Base-by-base conservation (phyloP, 306 rosid species). In the Glycine tomentella region DNA sequence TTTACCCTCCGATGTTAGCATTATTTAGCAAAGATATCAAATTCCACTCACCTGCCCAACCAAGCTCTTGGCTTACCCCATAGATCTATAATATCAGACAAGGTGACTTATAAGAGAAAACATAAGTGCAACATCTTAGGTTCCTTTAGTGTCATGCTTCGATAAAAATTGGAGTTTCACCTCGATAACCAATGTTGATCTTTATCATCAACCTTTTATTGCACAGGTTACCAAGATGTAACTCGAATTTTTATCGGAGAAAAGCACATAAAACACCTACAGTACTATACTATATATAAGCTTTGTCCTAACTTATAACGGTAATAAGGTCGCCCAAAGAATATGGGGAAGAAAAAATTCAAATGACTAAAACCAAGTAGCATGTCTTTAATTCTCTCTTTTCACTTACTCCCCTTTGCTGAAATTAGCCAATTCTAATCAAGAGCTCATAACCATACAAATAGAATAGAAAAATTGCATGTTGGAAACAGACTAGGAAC, bases 381-480 rank as follows among this genome's bases (percentile, higher is more conserved):
- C 58, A 38, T 6, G 9, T 4, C 17, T 49, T 56, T 17, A 40
- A 46, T 75, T 49, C 15, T 71, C 16, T 80, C 49, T 7, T 40
- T 48, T 52, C 50, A 80, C 67, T 51, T 12, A 33, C 34, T 62
- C 52, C 63, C 38, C 52, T 59, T 8, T 3, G 33, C 15, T 59
- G 40, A 50, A 70, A 40, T 42, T 40, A 42, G 55, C 49, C 53
- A 52, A 71, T 9, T 10, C 70, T 49, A 76, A 52, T 58, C 61
- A 71, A 51, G 52, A 58, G 53, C 70, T 51, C 13, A 64, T 48
- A 58, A 79, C 10, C 51, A 45, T 74, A 69, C 67, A 68, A 13
- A 56, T 40, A 44, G 44, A 38, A 15, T 12, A 17, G 49, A 13
- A 67, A 68, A 78, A 17, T 42, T 25, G 25, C 75, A 68, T 17